Percentiles rank a stretch among this genome's conserved stretches.
phyloP scores from a whole-genome alignment of 2,329 filamentous ascomycete genomes.

The Penicillium sp. region DNA sequence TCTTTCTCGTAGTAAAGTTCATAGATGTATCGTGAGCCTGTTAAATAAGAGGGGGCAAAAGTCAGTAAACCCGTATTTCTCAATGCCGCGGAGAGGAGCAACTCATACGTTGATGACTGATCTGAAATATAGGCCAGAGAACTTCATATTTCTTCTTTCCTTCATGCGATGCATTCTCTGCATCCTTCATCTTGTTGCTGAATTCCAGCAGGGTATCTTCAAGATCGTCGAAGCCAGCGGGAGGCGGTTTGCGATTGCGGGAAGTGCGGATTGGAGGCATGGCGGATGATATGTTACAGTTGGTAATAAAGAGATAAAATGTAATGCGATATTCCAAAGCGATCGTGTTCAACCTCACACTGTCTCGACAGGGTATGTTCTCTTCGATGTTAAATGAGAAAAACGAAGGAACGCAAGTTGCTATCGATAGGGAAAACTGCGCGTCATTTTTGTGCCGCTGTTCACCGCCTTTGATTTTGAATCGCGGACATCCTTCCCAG shows the following conservation, averaged over 20 bases:
- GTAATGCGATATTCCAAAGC: background rate
- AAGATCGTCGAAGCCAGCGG: constrained; percentile 66
- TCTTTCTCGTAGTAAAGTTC: constrained; percentile 98
- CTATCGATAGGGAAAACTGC: constrained; percentile 13
- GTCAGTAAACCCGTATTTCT: background rate
- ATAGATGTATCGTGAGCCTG: constrained; percentile 82
- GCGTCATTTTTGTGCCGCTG: constrained; percentile 29
- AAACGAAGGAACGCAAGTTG: background rate
- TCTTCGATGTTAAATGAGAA: background rate
- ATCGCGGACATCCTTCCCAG: constrained; percentile 4
- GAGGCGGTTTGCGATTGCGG: constrained; percentile 63
- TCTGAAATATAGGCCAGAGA: constrained; percentile 96
- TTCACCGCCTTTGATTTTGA: constrained; percentile 31
- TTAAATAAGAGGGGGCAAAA: background rate
- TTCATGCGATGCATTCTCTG: constrained; percentile 80
- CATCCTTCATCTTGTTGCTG: constrained; percentile 70
- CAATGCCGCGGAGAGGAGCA: background rate
- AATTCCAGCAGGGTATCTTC: constrained; percentile 69
- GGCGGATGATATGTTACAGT: constrained; percentile 3
- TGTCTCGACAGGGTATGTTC: background rate
- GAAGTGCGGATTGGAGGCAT: constrained; percentile 64
- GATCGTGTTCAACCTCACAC: background rate
- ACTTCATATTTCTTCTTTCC: constrained; percentile 86
- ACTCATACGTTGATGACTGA: constrained; percentile 78
- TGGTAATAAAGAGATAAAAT: background rate